Base-by-base conservation (phyloP, 2,329 filamentous ascomycete species). In the Beauveria caledonica region DNA sequence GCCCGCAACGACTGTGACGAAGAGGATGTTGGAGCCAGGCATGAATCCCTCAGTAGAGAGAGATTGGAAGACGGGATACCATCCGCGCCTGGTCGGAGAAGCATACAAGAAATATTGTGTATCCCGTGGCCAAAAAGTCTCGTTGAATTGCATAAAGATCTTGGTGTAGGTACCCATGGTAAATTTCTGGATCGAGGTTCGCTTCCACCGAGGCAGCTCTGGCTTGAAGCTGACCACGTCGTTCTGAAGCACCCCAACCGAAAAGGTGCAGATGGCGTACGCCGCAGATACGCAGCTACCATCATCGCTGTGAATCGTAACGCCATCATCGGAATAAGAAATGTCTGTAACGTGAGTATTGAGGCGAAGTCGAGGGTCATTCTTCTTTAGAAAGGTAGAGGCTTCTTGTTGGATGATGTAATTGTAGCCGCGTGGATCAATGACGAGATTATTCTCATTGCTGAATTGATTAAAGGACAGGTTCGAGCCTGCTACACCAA, bases 161-260 rank as follows among this genome's bases (percentile, higher is more conserved):
- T 90, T 90, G 56, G 86, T 89, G 72, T 89, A 90, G 0, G 85
- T 88, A 7, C 83, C 86, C 82, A 89, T 88, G 63, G 78, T 75
- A 68, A 88, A 88, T 42, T 80, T 83, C 3, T 82, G 78, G 56
- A 89, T 86, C 0, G 84, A 82, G 3, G 77, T 78, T 15, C 79
- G 74, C 70, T 90, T 89, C 86, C 86, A 89, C 3, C 70, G 70
- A 0, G 86, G 87, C 0, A 89, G 74, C 5, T 72, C 64, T 0
- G 87, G 86, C 11, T 75, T 67, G 67, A 89, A 90, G 0, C 71
- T 69, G 1, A 89, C 78, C 0, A 74, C 77, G 3, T 84, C 77
- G 63, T 84, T 81, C 67, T 89, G 86, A 1, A 89, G 73, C 0
- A 89, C 86, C 1, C 87, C 86, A 0, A 89, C 71, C 0, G 84